phyloP scores from a whole-genome alignment of 2,329 filamentous ascomycete genomes.

The Sclerotinia trifoliorum region DNA sequence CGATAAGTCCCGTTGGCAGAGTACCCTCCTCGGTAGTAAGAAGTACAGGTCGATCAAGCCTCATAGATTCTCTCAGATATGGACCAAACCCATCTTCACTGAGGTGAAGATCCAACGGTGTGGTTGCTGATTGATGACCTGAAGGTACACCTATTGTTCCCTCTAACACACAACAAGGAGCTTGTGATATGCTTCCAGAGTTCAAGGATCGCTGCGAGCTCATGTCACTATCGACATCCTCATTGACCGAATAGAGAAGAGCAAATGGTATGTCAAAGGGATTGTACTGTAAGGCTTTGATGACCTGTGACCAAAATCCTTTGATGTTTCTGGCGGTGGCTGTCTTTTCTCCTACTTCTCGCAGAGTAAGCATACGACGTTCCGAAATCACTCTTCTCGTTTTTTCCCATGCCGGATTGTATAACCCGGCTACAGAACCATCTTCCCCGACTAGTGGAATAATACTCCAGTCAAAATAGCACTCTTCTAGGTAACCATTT shows the following conservation, averaged over 20 bases:
- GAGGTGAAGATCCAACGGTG: conserved; percentile 64
- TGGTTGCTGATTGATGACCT: conserved; percentile 60
- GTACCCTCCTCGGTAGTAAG: conserved; percentile 66
- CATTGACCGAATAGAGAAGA: conserved; percentile 71
- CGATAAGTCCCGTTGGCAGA: conserved; percentile 61
- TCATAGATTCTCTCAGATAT: conserved; percentile 74
- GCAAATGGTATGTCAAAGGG: conserved; percentile 69
- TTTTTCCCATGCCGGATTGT: conserved; percentile 73
- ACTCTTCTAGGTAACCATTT: conserved; percentile 70
- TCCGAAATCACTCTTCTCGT: conserved; percentile 76
- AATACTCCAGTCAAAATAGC: conserved; percentile 69
- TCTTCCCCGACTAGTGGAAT: conserved; percentile 74
- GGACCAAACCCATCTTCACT: conserved; percentile 73
- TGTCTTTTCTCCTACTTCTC: conserved; percentile 74
- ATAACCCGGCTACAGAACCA: conserved; percentile 71
- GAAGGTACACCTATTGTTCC: conserved; percentile 67
- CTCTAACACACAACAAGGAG: conserved; percentile 67
- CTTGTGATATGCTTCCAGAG: conserved; percentile 61
- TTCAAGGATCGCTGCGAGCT: conserved; percentile 58
- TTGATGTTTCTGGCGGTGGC: conserved; percentile 69
- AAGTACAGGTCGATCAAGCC: conserved; percentile 63
- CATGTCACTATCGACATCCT: conserved; percentile 69
- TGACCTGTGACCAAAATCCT: conserved; percentile 70
- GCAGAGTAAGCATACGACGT: conserved; percentile 73
- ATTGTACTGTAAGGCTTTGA: conserved; percentile 68